phyloP scores from a whole-genome alignment of 2,329 filamentous ascomycete genomes.

The Colletotrichum siamense region DNA sequence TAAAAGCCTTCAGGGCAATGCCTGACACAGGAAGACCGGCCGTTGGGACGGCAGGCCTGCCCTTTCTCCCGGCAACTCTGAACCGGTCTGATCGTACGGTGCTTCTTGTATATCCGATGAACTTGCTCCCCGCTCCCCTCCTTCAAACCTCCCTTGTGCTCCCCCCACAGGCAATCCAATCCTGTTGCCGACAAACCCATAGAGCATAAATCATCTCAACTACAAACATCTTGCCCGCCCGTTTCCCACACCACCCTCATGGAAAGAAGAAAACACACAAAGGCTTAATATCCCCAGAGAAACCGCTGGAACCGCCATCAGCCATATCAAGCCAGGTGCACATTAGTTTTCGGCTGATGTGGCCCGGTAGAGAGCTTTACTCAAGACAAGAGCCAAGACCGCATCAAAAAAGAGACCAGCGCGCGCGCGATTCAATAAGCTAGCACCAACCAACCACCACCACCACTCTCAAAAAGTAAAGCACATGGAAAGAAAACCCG shows the following conservation, averaged over 20 bases:
- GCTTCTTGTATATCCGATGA: conserved; percentile 2
- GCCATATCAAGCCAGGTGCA: neutral
- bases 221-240: neutral
- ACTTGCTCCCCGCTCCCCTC: neutral
- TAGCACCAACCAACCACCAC: neutral
- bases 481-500: neutral
- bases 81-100: neutral
- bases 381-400: neutral
- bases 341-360: neutral
- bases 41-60: neutral
- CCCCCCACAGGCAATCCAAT: neutral
- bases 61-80: conserved; percentile 1
- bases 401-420: neutral
- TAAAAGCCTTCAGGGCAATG: neutral
- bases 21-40: neutral
- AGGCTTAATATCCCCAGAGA: neutral
- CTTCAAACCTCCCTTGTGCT: neutral
- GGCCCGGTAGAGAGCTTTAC: neutral
- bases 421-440: neutral
- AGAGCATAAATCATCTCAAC: conserved; percentile 9
- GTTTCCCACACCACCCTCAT: neutral
- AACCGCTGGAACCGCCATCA: neutral
- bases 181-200: neutral
- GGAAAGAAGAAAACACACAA: neutral
- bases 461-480: neutral